Base-by-base conservation (phyloP, 2,329 filamentous ascomycete species). In the Pestalotiopsis sp. region DNA sequence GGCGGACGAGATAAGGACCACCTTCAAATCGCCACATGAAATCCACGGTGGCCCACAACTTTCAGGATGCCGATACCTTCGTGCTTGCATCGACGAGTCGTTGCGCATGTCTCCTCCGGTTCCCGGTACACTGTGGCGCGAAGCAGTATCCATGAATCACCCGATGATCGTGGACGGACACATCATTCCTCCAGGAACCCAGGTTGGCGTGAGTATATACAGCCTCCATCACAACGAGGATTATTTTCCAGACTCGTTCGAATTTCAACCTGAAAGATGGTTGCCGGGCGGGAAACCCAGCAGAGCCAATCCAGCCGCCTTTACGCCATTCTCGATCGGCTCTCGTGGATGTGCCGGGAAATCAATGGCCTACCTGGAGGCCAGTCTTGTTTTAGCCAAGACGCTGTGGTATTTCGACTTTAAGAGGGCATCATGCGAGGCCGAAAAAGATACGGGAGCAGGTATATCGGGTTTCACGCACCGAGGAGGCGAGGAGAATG, bases 71-170 rank as follows among this genome's bases (percentile, higher is more conserved):
- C 68, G 66, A 0, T 86, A 85, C 70, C 75, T 87, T 0, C 78
- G 79, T 4, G 85, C 84, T 4, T 81, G 80, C 67, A 79, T 87
- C 56, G 80, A 86, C 58, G 84, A 87, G 72, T 75, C 80, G 0
- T 75, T 86, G 68, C 80, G 85, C 17, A 75, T 85, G 65, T 81
- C 81, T 4, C 83, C 85, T 3, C 80, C 83, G 0, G 80, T 82
- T 0, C 76, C 78, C 66, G 71, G 74, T 66, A 66, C 78, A 66
- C 67, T 83, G 60, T 71, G 75, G 66, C 70, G 82, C 9, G 76
- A 81, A 67, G 57, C 57, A 3, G 27, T 36, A 13, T 27, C 56
- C 25, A 59, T 9, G 20, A 38, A 59, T 11, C 71, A 77, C 12
- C 58, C 69, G 2, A 67, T 67, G 4, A 67, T 72, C 52, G 77